Conservation (phyloP, 768 basidiomycete genomes). For the Suillus americanus region DNA sequence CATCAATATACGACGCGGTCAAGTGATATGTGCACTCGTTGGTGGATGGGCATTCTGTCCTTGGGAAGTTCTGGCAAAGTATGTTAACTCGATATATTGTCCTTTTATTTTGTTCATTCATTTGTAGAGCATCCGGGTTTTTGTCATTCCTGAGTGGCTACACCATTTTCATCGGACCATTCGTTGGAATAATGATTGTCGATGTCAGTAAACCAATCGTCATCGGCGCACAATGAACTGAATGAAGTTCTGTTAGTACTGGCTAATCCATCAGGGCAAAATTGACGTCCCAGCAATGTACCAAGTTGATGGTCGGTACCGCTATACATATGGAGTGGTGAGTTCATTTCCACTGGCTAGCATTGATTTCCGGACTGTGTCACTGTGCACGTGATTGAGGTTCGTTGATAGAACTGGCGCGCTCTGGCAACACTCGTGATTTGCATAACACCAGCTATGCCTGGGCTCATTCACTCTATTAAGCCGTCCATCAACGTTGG, state of each 20-base stretch:
- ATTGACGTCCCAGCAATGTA: slow-evolving; percentile 88
- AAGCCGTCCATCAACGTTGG: slow-evolving; percentile 47
- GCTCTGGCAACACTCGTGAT: slow-evolving; percentile 66
- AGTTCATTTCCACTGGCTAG: slow-evolving; percentile 10
- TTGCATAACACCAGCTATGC: slow-evolving; percentile 69
- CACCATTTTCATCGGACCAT: slow-evolving; percentile 83
- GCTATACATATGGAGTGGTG: slow-evolving; percentile 75
- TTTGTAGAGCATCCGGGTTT: slow-evolving; percentile 56
- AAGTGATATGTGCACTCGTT: slow-evolving; percentile 73
- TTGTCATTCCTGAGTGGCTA: slow-evolving; percentile 81
- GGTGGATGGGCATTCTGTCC: slow-evolving; percentile 86
- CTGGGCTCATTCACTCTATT: slow-evolving; percentile 77
- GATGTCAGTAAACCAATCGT: slow-evolving; percentile 40
- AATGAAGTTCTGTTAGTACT: slow-evolving; percentile 50
- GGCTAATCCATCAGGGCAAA: slow-evolving; percentile 68
- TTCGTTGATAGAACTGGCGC: slow-evolving; percentile 72
- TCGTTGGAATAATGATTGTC: slow-evolving; percentile 71
- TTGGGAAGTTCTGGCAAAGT: slow-evolving; percentile 76
- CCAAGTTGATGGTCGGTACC: slow-evolving; percentile 72
- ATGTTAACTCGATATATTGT: not conserved
- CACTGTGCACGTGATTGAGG: not conserved
- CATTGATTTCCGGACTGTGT: not conserved
- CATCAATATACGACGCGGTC: slow-evolving; percentile 81
- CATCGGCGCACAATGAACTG: not conserved
- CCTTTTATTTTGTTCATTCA: not conserved